Conservation (phyloP, 257 asterid genomes). For the Solanum ossicruentum region DNA sequence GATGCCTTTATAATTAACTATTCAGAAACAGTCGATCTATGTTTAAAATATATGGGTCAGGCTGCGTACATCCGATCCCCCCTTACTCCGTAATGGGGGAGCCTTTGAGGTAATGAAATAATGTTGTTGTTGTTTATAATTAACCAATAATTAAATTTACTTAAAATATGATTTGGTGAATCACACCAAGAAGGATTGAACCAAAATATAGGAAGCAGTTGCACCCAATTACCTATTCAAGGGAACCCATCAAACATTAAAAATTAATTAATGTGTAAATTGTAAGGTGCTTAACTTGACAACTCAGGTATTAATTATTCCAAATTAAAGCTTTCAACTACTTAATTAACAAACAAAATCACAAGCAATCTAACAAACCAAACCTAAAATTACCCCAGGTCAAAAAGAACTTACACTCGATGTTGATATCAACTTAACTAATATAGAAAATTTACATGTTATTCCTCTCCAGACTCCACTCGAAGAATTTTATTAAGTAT, state of each 20-base stretch:
- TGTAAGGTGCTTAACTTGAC: constrained; percentile 12
- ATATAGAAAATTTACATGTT: not conserved
- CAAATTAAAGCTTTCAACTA: not conserved
- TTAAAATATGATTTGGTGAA: not conserved
- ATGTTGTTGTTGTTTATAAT: too few species aligned
- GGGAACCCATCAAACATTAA: not conserved
- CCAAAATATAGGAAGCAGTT: not conserved
- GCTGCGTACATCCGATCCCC: too few species aligned
- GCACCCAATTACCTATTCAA: not conserved
- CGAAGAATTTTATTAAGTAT: too few species aligned
- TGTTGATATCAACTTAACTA: not conserved
- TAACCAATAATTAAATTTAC: not conserved
- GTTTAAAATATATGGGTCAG: too few species aligned
- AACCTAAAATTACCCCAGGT: not conserved
- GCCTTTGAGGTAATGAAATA: too few species aligned
- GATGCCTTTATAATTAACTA: not conserved
- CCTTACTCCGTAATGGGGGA: too few species aligned
- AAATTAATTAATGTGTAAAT: not conserved
- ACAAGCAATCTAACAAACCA: not conserved
- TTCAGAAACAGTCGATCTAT: too few species aligned
- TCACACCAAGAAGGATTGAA: not conserved
- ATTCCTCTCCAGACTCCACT: not conserved
- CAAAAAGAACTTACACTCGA: not conserved
- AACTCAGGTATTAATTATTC: not conserved
- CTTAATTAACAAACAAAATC: not conserved